These are phyloP conservation scores for Coelastrella sp. DNA, from an alignment of 139 green algal genomes.

Conservation along the genomic window DNA sequence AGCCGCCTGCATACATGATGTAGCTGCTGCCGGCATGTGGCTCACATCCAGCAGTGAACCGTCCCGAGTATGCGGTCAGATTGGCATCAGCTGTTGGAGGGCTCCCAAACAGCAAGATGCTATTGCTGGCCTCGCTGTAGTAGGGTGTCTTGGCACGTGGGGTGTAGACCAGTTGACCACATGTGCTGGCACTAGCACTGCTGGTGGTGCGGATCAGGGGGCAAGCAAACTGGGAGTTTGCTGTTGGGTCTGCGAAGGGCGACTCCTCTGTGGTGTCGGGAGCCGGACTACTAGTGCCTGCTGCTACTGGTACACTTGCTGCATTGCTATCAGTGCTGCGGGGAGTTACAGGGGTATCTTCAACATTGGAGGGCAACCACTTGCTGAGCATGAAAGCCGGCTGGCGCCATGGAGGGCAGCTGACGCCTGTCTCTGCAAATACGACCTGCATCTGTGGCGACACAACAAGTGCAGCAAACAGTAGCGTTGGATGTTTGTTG, in stretches of 20 bases:
- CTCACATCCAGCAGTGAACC: background rate
- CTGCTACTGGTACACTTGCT: background rate
- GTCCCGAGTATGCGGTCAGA: too few relatives aligned
- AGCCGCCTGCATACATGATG: background rate
- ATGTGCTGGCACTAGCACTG: background rate
- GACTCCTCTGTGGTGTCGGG: background rate
- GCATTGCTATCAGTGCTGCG: background rate
- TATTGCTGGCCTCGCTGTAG: background rate
- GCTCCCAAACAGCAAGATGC: slow-evolving; percentile 23
- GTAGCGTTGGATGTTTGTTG: background rate
- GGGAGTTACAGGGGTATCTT: slow-evolving; percentile 5
- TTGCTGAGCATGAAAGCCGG: slow-evolving; percentile 26
- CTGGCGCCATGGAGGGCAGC: slow-evolving; percentile 35
- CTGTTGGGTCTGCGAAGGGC: background rate
- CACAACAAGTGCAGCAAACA: background rate
- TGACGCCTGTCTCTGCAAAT: slow-evolving; percentile 30
- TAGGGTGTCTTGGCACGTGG: background rate
- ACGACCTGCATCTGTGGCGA: slow-evolving; percentile 24
- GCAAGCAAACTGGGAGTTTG: background rate
- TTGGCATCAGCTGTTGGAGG: background rate
- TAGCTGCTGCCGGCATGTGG: background rate
- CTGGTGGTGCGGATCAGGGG: background rate
- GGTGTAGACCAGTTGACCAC: background rate
- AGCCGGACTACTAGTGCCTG: background rate
- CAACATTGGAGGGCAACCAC: slow-evolving; percentile 26